phyloP scores from a whole-genome alignment of 164 flowering plant genomes.

The Echeveria elegans region DNA sequence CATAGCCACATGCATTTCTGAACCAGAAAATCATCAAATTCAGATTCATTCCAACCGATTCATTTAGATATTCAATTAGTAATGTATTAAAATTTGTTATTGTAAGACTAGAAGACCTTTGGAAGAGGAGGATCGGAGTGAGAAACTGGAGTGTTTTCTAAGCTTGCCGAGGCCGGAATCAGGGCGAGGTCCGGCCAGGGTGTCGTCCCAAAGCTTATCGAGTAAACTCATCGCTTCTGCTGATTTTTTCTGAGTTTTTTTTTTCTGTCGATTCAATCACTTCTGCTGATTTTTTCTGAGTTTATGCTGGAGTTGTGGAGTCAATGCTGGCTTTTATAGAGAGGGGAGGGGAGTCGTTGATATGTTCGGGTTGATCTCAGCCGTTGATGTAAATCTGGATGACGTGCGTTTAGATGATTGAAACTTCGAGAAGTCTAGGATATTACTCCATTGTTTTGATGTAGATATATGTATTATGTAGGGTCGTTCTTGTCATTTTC shows the following conservation, averaged over 20 bases:
- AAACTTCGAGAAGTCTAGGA: neutral
- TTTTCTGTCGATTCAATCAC: too few relatives aligned
- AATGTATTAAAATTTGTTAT: neutral
- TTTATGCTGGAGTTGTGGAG: neutral
- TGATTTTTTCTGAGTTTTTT: neutral
- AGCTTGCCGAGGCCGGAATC: slow-evolving; percentile 7
- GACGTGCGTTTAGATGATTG: neutral
- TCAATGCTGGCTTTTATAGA: neutral
- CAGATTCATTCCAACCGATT: neutral
- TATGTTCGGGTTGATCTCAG: neutral
- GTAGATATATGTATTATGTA: neutral
- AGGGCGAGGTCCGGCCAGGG: slow-evolving; percentile 4
- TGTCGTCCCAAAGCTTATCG: slow-evolving; percentile 9
- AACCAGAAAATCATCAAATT: neutral
- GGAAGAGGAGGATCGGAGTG: neutral
- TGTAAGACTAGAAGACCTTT: neutral
- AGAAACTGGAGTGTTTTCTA: neutral
- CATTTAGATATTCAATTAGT: too few relatives aligned
- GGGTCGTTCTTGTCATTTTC: neutral
- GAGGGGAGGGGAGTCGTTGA: neutral
- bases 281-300: too few relatives aligned
- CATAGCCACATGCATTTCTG: too few relatives aligned
- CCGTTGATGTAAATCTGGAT: neutral
- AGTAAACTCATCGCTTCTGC: neutral
- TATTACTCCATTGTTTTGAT: too few relatives aligned